Conservation (phyloP, 1,284 basidiomycete genomes). For the Leccinum holopus region DNA sequence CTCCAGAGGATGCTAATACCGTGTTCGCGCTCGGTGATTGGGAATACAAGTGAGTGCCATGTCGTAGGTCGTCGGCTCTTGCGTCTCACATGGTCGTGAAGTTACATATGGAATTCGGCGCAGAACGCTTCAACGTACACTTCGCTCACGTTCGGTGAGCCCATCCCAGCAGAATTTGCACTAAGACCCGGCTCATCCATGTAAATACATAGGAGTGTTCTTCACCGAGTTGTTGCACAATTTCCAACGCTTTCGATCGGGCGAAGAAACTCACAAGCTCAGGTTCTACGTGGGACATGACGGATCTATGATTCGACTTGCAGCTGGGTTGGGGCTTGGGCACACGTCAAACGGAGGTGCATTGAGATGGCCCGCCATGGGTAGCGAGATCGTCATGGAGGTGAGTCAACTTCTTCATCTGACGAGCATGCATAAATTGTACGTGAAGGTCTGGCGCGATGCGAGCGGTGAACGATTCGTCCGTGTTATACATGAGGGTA, state of each 20-base stretch:
- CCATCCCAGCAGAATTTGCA: background rate
- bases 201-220: conserved; percentile 34
- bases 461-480: conserved; percentile 35
- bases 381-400: conserved; percentile 53
- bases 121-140: conserved; percentile 44
- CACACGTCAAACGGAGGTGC: conserved; percentile 25
- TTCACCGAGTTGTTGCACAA: conserved; percentile 38
- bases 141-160: conserved; percentile 48
- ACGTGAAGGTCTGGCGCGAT: conserved; percentile 43
- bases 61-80: background rate
- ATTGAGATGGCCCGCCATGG: conserved; percentile 52
- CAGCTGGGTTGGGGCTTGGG: conserved; percentile 46
- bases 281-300: conserved; percentile 52
- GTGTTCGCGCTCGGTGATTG: conserved; percentile 47
- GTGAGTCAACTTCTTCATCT: conserved; percentile 27
- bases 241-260: conserved; percentile 30
- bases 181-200: background rate
- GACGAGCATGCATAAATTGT: conserved; percentile 3
- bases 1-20: conserved; percentile 41
- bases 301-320: conserved; percentile 51
- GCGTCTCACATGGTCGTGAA: conserved; percentile 21
- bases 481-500: conserved; percentile 49
- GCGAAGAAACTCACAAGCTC: conserved; percentile 39
- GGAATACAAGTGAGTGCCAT: conserved; percentile 47
- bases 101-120: conserved; percentile 52